Evolutionary conservation across 1,284 basidiomycete species (phyloP), one percentile per base, ranked within the genome.

Genomic region (Tetrapyrgos nigripes): DNA sequence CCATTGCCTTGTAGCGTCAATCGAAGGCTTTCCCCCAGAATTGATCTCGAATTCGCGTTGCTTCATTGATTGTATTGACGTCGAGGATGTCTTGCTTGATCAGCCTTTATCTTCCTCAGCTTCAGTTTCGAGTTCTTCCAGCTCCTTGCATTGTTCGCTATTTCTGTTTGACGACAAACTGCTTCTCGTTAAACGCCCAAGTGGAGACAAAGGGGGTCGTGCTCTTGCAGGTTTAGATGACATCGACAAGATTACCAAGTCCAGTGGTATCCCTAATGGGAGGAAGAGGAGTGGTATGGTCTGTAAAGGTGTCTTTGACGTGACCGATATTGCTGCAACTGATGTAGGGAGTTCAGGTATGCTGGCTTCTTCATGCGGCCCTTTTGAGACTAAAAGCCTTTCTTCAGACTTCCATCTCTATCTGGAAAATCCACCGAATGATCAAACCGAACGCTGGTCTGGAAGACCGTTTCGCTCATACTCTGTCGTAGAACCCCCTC

Each of bases 101-200:
- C 70, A 77, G 3, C 73, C 76, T 3, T 58, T 68, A 4, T 78
- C 78, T 50, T 79, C 76, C 53, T 72, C 79, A 13, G 67, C 79
- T 2, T 81, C 84, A 17, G 66, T 79, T 11, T 75, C 73, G 17
- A 78, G 74, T 52, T 63, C 73, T 17, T 70, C 75, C 3, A 71
- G 72, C 51, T 68, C 80, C 2, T 80, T 98, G 10, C 92, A 94
- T 66, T 96, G 93, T 73, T 94, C 92, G 1, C 78, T 99, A 33
- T 93, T 99, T 73, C 80, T 99, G 43, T 99, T 99, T 69, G 93
- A 97, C 66, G 97, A 99, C 76, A 94, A 94, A 68, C 78, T 99
- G 28, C 84, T 98, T 70, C 88, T 99, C 60, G 91, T 90, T 53
- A 98, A 98, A 76, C 86, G 97, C 28, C 90, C 92, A 2, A 82